A percentile compares a stretch with the other conserved stretches of the same genome.
Conservation (phyloP, 108 stramenopile species). For the Nannochloropsis salina region DNA sequence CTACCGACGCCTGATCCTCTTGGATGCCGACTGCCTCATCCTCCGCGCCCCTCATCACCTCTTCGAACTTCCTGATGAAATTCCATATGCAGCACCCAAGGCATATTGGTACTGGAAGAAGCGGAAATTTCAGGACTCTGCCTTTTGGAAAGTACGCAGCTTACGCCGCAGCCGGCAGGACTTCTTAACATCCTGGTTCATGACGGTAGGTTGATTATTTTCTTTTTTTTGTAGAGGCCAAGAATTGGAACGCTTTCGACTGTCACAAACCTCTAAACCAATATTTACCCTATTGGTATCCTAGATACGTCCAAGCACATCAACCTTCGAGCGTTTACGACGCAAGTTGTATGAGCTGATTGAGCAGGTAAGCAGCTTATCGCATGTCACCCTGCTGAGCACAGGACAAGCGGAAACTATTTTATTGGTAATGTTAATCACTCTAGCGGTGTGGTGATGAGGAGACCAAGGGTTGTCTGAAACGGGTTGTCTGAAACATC, state of each 20-base stretch:
- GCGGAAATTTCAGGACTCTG: background rate
- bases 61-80: background rate
- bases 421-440: too few species aligned
- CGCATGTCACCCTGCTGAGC: too few species aligned
- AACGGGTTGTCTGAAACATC: too few species aligned
- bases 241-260: too few species aligned
- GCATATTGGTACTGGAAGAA: background rate
- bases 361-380: background rate
- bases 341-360: background rate
- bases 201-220: background rate
- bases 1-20: background rate
- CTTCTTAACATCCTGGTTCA: background rate
- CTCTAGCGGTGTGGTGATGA: too few species aligned
- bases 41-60: background rate
- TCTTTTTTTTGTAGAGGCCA: background rate
- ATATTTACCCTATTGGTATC: background rate
- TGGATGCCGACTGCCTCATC: conserved; percentile 8
- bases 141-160: background rate
- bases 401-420: too few species aligned
- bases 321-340: background rate
- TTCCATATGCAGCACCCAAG: background rate
- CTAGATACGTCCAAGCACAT: background rate
- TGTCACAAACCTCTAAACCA: background rate
- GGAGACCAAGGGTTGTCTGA: too few species aligned
- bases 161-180: background rate